These are phyloP conservation scores for Auriculariales sp. DNA, from an alignment of 768 basidiomycete species.

Conservation along the genomic window DNA sequence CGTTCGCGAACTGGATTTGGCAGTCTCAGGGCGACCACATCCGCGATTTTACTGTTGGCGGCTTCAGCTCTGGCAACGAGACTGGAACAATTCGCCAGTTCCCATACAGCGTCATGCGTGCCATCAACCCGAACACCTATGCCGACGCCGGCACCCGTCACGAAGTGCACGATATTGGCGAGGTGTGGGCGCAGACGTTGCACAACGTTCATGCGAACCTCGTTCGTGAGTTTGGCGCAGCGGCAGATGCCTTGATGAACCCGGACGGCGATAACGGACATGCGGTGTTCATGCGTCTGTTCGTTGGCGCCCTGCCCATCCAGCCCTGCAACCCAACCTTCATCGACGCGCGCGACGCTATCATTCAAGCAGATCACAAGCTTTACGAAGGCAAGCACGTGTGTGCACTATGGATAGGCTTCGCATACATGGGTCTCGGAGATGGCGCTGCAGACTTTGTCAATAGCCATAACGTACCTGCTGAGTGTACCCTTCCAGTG, in stretches of 20 bases:
- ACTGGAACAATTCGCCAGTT: conserved; percentile 41
- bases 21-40: neutral
- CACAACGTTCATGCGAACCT: conserved; percentile 20
- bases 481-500: no score
- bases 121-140: conserved; percentile 30
- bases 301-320: conserved; percentile 33
- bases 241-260: conserved; percentile 23
- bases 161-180: conserved; percentile 30
- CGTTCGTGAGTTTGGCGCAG: conserved; percentile 14
- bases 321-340: conserved; percentile 32
- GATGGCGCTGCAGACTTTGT: conserved; percentile 18
- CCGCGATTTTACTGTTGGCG: conserved; percentile 20
- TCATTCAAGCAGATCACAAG: conserved; percentile 36
- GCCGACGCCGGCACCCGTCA: conserved; percentile 19
- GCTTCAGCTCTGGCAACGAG: conserved; percentile 27
- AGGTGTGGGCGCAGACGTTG: conserved; percentile 33
- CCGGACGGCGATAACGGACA: conserved; percentile 30
- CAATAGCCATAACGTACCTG: conserved; percentile 17
- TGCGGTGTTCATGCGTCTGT: conserved; percentile 34
- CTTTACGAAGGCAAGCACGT: conserved; percentile 29
- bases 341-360: conserved; percentile 28
- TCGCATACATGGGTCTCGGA: conserved; percentile 36
- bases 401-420: conserved; percentile 29
- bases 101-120: conserved; percentile 25
- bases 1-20: neutral